Evolutionary conservation across 176 grass and related monocot species (phyloP), one percentile per base, ranked within the genome.

Genomic region (Pontederia crassipes): DNA sequence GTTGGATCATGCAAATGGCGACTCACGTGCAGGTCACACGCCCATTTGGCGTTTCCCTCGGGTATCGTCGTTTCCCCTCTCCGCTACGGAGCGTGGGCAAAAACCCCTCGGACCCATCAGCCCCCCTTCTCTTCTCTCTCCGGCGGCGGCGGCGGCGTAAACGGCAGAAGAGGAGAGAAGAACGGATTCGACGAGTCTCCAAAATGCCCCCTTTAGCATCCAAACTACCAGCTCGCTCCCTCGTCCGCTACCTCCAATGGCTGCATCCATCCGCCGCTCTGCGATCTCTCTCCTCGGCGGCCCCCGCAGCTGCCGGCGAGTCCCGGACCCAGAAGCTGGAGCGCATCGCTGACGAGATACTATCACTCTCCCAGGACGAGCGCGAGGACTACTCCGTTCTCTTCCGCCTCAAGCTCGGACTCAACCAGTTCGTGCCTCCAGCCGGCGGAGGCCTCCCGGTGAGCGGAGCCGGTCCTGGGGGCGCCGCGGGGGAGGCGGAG

Each of bases 361-460:
- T 89, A 40, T 74, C 61, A 2, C 79, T 89, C 2, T 79, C 86
- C 24, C 45, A 66, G 1, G 65, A 69, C 26, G 82, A 89, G 65
- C 64, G 81, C 12, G 76, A 85, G 9, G 82, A 89, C 79, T 89
- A 85, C 72, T 70, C 82, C 28, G 63, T 70, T 32, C 82, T 89
- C 51, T 77, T 89, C 65, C 86, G 86, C 55, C 86, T 77, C 64
- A 79, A 69, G 72, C 86, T 89, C 60, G 75, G 79, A 12, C 79
- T 89, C 72, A 79, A 80, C 59, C 67, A 82, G 64, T 74, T 76
- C 17, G 81, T 82, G 35, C 73, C 1, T 63, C 59, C 77, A 2
- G 79, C 75, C 0, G 57, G 60, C 15, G 78, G 66, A 0, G n/a
- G 66, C 11, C 32, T 32, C 10, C 66, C 58, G 2, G 45, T 68